These are phyloP conservation scores for Barnettozyma vustinii DNA, from an alignment of 805 yeast genomes.

Conservation along the genomic window DNA sequence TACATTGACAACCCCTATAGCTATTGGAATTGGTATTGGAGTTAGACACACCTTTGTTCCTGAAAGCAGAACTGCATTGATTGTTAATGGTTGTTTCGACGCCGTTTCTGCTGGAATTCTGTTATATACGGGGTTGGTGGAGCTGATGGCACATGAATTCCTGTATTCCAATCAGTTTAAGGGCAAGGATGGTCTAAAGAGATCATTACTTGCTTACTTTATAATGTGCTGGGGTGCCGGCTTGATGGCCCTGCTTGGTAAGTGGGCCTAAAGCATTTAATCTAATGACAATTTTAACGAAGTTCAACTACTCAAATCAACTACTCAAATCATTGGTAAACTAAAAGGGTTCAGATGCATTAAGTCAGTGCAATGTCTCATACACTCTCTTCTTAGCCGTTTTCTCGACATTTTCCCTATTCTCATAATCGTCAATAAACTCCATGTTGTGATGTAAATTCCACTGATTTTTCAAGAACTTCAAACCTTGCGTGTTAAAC, in stretches of 20 bases:
- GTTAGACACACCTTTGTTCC: slow-evolving; percentile 60
- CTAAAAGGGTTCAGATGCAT: background rate
- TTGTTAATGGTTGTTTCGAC: slow-evolving; percentile 70
- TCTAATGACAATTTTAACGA: background rate
- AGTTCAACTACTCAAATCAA: background rate
- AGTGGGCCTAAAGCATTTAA: slow-evolving; percentile 45
- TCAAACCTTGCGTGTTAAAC: slow-evolving; percentile 78
- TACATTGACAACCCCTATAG: slow-evolving; percentile 62
- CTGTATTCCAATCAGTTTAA: slow-evolving; percentile 57
- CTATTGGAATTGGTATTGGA: slow-evolving; percentile 75
- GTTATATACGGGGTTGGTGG: slow-evolving; percentile 72
- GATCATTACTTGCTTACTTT: slow-evolving; percentile 45
- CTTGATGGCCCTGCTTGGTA: slow-evolving; percentile 70
- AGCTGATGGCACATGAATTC: slow-evolving; percentile 75
- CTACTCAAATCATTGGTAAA: background rate
- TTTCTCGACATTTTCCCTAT: slow-evolving; percentile 45
- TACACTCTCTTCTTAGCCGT: slow-evolving; percentile 68
- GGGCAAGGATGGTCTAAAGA: slow-evolving; percentile 48
- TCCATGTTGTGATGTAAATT: slow-evolving; percentile 65
- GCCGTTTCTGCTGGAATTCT: slow-evolving; percentile 74
- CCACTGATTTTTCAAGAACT: slow-evolving; percentile 74
- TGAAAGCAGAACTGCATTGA: slow-evolving; percentile 50
- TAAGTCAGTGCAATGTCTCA: slow-evolving; percentile 37
- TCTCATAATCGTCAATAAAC: slow-evolving; percentile 65
- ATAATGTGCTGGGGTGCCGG: slow-evolving; percentile 64